Conservation (phyloP, 1,139 yeast genomes). For the Geotrichum restrictum region DNA sequence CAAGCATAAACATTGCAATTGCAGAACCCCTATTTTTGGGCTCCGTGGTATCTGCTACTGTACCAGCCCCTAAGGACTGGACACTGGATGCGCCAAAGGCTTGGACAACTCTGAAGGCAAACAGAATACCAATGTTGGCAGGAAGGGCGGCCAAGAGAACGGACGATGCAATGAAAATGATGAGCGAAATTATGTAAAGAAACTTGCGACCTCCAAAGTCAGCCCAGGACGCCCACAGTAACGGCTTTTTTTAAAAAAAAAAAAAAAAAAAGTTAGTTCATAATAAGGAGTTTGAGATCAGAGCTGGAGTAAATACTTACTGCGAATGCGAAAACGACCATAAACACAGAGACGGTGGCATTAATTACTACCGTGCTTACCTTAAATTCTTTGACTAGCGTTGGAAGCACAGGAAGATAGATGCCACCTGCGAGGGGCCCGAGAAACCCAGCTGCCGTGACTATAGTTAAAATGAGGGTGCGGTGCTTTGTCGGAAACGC, state of each 20-base stretch:
- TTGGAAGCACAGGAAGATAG: conserved; percentile 54
- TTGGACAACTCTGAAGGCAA: conserved; percentile 65
- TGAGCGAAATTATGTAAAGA: conserved; percentile 47
- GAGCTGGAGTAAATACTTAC: no score
- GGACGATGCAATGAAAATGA: conserved; percentile 47
- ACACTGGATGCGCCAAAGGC: conserved; percentile 86
- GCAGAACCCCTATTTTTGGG: conserved; percentile 73
- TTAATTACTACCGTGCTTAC: conserved; percentile 48
- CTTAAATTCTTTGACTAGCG: conserved; percentile 43
- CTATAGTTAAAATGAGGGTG: conserved; percentile 38
- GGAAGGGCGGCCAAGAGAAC: conserved; percentile 56
- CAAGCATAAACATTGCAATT: conserved; percentile 76
- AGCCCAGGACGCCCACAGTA: conserved; percentile 55
- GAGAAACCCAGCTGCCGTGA: conserved; percentile 51
- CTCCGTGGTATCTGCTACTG: conserved; percentile 67
- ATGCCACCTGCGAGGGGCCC: conserved; percentile 62
- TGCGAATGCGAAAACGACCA: conserved; percentile 53
- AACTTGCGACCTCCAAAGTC: conserved; percentile 57
- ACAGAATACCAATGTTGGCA: conserved; percentile 57
- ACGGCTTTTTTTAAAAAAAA: conserved; percentile 36
- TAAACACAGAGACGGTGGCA: conserved; percentile 58
- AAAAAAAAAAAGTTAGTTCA: no score
- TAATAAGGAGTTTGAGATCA: neutral
- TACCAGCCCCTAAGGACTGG: conserved; percentile 88
- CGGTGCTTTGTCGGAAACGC: conserved; percentile 27